Percentiles rank a stretch among this genome's conserved stretches.
These are phyloP conservation scores for Globisporangium yorkense DNA, from an alignment of 352 stramenopile genomes.

Conservation along the genomic window DNA sequence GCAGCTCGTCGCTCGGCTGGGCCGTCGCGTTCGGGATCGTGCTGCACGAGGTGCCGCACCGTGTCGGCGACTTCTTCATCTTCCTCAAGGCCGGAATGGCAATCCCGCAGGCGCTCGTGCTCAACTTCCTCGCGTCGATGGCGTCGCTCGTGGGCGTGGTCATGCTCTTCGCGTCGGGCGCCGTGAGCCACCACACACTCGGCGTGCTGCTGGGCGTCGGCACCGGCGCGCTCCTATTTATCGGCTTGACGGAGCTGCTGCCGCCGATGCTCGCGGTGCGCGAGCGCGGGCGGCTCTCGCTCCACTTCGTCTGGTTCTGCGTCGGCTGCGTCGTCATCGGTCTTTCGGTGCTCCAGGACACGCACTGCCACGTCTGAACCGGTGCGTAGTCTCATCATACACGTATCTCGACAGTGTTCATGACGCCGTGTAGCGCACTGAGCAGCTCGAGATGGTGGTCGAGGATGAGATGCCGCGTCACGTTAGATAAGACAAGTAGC, in stretches of 20 bases:
- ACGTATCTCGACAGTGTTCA: neutral
- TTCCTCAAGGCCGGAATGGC: slow-evolving; percentile 15
- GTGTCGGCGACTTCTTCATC: slow-evolving; percentile 23
- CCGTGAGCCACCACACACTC: slow-evolving; percentile 17
- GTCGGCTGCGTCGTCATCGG: slow-evolving; percentile 14
- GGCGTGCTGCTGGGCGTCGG: slow-evolving; percentile 20
- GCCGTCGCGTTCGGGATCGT: slow-evolving; percentile 16
- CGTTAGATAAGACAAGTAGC: too few relatives aligned
- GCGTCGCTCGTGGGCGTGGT: slow-evolving; percentile 22
- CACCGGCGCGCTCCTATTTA: slow-evolving; percentile 13
- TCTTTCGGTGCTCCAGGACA: slow-evolving; percentile 12
- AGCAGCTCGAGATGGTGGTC: too few relatives aligned
- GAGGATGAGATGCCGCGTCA: too few relatives aligned
- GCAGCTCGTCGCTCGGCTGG: slow-evolving; percentile 17
- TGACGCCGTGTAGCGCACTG: too few relatives aligned
- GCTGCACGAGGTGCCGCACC: slow-evolving; percentile 21
- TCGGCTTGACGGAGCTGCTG: slow-evolving; percentile 9
- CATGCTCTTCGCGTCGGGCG: slow-evolving; percentile 20
- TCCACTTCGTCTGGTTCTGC: slow-evolving; percentile 13
- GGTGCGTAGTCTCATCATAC: too few relatives aligned
- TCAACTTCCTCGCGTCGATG: slow-evolving; percentile 21
- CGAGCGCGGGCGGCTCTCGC: neutral
- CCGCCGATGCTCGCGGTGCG: slow-evolving; percentile 15
- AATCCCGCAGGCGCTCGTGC: slow-evolving; percentile 11
- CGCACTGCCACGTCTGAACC: slow-evolving; percentile 6